Base-by-base conservation (phyloP, 2,329 filamentous ascomycete species). In the Claviceps spartinae region DNA sequence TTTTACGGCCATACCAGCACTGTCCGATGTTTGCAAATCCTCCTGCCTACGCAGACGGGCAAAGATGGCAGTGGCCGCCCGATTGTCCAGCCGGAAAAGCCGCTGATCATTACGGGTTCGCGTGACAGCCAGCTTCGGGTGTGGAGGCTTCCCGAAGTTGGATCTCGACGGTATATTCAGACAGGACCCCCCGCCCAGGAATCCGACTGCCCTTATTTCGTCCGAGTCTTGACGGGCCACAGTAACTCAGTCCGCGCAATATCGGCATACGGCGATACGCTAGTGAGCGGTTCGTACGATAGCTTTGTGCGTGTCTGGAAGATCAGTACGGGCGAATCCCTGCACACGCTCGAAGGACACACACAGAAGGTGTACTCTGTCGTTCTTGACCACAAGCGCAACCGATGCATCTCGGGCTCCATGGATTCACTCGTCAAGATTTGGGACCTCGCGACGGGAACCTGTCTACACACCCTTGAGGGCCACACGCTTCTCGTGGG, bases 391-490 rank as follows among this genome's bases (percentile, higher is more conserved):
- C 85, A 89, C 59, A 83, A 85, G 60, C 86, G 93, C 54, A 95
- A 94, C 62, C 85, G 91, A 42, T 98, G 93, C 69, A 97, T 98
- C 57, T 96, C 90, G 56, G 93, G 93, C 13, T 95, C 90, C 6
- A 98, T 98, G 93, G 93, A 98, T 66, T 95, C 93, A 56, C 78
- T 90, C 57, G 93, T 98, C 64, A 97, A 96, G 69, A 91, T 98
- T 13, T 98, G 93, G 93, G 93, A 91, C 54, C 76, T 98, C 14
- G 83, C 88, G 34, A 93, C 86, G 2, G 93, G 93, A 0, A 73
- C 83, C 0, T 87, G 89, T 59, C 72, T 97, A 11, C 86, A 91
- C 67, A 96, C 88, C 1, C 78, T 98, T 0, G 91, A 97, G 67
- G 93, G 93, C 0, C 93, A 98, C 64, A 86, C 83, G 18, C 86